Evolutionary conservation across 192 early-diverging fungal genomes (phyloP).

Genomic region (Coemansia sp.): DNA sequence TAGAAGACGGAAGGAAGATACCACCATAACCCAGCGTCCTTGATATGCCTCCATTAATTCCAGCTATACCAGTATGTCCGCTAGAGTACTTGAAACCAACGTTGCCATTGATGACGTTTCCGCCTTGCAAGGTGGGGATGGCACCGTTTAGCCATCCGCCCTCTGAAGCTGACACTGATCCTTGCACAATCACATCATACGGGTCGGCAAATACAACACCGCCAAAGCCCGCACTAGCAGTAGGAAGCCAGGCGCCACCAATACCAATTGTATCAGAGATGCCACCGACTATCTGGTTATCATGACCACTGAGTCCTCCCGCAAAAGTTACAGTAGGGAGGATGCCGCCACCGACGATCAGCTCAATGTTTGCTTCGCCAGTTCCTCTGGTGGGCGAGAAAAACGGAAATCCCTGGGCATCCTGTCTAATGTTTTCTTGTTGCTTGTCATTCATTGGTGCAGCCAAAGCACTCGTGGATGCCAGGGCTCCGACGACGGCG

Average conservation of each 20-base stretch:
- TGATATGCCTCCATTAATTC: constrained; percentile 5
- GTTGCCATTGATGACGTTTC: constrained; percentile 6
- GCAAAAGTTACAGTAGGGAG: constrained; percentile 25
- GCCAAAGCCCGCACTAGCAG: constrained; percentile 4
- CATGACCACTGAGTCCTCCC: not conserved
- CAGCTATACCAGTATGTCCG: constrained; percentile 3
- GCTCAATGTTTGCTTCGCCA: constrained; percentile 8
- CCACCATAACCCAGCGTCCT: constrained; percentile 20
- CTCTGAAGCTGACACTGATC: constrained; percentile 14
- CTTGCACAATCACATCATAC: constrained; percentile 9
- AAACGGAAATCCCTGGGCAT: constrained; percentile 4
- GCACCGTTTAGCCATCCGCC: constrained; percentile 18
- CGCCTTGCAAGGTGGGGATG: constrained; percentile 12
- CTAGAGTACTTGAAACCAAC: constrained; percentile 3
- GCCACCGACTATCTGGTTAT: constrained; percentile 3
- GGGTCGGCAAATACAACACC: constrained; percentile 6
- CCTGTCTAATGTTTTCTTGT: too few relatives aligned
- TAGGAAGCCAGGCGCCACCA: constrained; percentile 16
- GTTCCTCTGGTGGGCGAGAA: constrained; percentile 6
- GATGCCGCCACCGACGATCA: constrained; percentile 26
- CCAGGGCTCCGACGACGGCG: too few relatives aligned
- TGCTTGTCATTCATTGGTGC: constrained; percentile 9
- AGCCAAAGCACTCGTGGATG: too few relatives aligned
- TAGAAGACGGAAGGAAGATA: constrained; percentile 18
- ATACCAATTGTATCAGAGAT: constrained; percentile 13